These are phyloP conservation scores for Dictyophora rubrovolvata DNA, from an alignment of 768 basidiomycete genomes.

Conservation along the genomic window DNA sequence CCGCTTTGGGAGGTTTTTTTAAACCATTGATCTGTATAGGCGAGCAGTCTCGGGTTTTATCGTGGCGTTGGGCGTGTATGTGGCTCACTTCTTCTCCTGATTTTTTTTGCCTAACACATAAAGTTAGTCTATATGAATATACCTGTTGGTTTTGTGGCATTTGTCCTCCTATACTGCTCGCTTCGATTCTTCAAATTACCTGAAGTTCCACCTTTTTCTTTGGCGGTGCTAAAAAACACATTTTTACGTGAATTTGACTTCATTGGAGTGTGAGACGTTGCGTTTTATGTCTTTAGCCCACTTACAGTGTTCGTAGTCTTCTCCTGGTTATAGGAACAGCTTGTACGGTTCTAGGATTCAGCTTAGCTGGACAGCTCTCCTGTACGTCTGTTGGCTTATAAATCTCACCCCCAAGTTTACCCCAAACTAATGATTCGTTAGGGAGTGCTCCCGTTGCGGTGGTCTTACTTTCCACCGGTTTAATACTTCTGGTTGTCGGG, in stretches of 20 bases:
- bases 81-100: constrained; percentile 12
- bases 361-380: constrained; percentile 55
- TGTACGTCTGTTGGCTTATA: constrained; percentile 39
- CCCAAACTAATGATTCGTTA: constrained; percentile 23
- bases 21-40: constrained; percentile 2
- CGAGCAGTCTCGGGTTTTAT: constrained; percentile 24
- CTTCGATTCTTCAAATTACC: constrained; percentile 46
- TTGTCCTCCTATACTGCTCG: constrained; percentile 46
- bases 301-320: constrained; percentile 31
- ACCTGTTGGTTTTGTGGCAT: constrained; percentile 57
- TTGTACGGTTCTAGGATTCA: constrained; percentile 69
- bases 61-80: constrained; percentile 85
- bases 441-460: constrained; percentile 59
- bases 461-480: constrained; percentile 46
- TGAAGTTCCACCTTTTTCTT: constrained; percentile 31
- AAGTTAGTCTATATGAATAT: constrained; percentile 71
- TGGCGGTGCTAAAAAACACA: constrained; percentile 30
- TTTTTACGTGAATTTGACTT: constrained; percentile 62
- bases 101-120: constrained; percentile 10
- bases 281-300: constrained; percentile 7
- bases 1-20: constrained; percentile 4
- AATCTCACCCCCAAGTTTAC: constrained; percentile 5
- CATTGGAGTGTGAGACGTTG: constrained; percentile 53
- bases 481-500: constrained; percentile 43
- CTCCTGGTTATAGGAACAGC: constrained; percentile 70